Evolutionary conservation across 2,329 filamentous ascomycete genomes (phyloP), one percentile per base, ranked within the genome.

Genomic region (Sporothrix variecibatus): DNA sequence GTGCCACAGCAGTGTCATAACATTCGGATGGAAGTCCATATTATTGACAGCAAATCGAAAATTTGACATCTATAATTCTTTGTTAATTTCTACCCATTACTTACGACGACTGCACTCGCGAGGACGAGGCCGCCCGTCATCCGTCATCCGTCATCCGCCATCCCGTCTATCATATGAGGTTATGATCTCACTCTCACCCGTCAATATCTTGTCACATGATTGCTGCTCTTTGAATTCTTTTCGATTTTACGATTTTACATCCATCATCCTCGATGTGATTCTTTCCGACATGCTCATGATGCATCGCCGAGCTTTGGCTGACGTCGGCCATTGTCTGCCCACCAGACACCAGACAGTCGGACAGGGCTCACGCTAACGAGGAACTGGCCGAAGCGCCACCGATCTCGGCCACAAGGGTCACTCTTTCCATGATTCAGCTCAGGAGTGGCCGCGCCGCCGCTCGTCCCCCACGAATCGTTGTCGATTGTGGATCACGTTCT

Each of bases 401-500:
- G 62, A 46, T 46, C 38, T 46, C 62, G 34, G 38, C 23, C 62
- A 46, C 23, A 65, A 17, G 11, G n/a, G 23, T 2, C 31, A 3
- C n/a, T 43, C 58, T 43, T 38, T 65, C 34, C 60, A 26, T 65
- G 60, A 26, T 65, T 40, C 60, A 65, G 60, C 60, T 65, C 23
- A 15, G 23, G 51, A 64, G 5, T 31, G 11, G 40, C 40, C 40
- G 53, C 12, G 28, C n/a, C 17, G 31, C 60, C 20, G 34, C n/a
- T 26, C 11, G n/a, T 26, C 28, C 58, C 58, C 38, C 38, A 46
- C 62, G 62, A 65, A 26, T 40, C 20, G n/a, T 31, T 26, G 60
- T 43, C 9, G 23, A 15, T 9, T 23, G 38, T 65, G 62, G 62
- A 67, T 38, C 62, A 67, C 38, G 38, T 28, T 64, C 40, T 43